Evolutionary conservation across 139 green algal species (phyloP), one percentile per base, ranked within the genome.

Genomic region (Chlorella sorokiniana): DNA sequence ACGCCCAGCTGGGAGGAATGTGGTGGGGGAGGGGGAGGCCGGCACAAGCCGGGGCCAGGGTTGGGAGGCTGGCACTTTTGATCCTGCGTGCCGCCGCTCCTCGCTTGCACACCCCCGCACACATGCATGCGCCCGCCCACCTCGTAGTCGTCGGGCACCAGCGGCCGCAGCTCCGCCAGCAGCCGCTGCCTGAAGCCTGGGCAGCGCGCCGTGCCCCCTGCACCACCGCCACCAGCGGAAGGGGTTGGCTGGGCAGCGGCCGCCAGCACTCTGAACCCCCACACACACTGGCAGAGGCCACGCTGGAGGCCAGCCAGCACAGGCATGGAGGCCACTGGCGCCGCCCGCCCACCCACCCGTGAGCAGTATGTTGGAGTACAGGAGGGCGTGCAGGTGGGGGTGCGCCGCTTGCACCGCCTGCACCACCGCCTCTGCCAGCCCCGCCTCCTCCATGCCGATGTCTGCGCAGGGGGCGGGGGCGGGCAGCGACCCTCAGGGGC

Each of bases 321-420:
- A 38, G 27, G 6, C 65, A 52, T 38, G 8, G 18, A 31, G 71
- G 23, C 7, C 41, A 61, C 8, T 1, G 20, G 76, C 9, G 80
- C 83, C 5, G 37, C 82, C 69, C 6, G 10, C 18, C 41, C 42
- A 41, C 77, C 8, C 51, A 84, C 90, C 91, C 59, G 84, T 93
- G 18, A 96, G 76, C 16, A 96, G 42, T 3, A 97, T 76, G 56
- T 97, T 97, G 42, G 85, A 91, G 75, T 90, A 96, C 33, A 97
- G 90, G 86, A 96, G 88, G 10, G 84, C 87, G 11, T 90, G 88
- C 42, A 98, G 86, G 38, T 92, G 83, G 8, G 91, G 86, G 70
- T 93, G 93, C n/a, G 75, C 67, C 14, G 82, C 86, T 44, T 68
- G 42, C 38, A 87, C 69, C 44, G 87, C 84, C 56, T 91, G 63